Percentiles rank a stretch among this genome's conserved stretches.
Evolutionary conservation across 495 filamentous ascomycete genomes (phyloP).

Genomic region (Endocarpon pusillum): DNA sequence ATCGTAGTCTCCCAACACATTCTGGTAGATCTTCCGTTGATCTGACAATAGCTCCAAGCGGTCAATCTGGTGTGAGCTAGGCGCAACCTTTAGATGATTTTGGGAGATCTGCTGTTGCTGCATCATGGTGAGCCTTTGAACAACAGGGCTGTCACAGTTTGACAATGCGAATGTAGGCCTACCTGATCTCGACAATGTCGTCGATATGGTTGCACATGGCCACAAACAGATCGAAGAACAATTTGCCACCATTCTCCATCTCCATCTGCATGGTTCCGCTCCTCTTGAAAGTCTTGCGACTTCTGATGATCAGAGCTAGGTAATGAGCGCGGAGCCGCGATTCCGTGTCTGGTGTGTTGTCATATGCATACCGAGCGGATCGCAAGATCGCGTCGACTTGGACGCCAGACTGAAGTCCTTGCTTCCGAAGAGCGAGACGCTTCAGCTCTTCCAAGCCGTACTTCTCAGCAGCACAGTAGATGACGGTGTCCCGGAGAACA

Average conservation of each 20-base stretch:
- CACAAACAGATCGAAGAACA: constrained; percentile 96
- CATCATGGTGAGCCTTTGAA: constrained; percentile 3
- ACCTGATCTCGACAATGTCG: constrained; percentile 54
- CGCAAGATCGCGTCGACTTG: constrained; percentile 73
- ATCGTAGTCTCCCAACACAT: constrained; percentile 13
- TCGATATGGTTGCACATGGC: constrained; percentile 95
- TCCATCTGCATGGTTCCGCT: constrained; percentile 96
- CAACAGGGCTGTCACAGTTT: constrained; percentile 7
- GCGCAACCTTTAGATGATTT: constrained; percentile 19
- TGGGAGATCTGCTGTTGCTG: constrained; percentile 24
- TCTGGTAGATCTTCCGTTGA: constrained; percentile 22
- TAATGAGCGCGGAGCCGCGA: constrained; percentile 83
- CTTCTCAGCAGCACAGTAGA: constrained; percentile 81
- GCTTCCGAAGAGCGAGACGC: constrained; percentile 75
- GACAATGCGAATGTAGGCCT: constrained; percentile 6
- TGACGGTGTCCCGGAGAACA: constrained; percentile 71
- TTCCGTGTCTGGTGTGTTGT: constrained; percentile 81
- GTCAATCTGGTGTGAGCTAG: constrained; percentile 8
- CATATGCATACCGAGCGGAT: constrained; percentile 84
- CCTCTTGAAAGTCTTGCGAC: constrained; percentile 84
- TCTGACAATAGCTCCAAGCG: constrained; percentile 9
- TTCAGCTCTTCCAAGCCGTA: constrained; percentile 79
- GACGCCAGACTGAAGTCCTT: constrained; percentile 74
- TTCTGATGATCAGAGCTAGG: constrained; percentile 83
- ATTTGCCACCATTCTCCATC: constrained; percentile 79